Evolutionary conservation across 2,329 filamentous ascomycete genomes (phyloP), one percentile per base, ranked within the genome.

Genomic region (Cadophora malorum): DNA sequence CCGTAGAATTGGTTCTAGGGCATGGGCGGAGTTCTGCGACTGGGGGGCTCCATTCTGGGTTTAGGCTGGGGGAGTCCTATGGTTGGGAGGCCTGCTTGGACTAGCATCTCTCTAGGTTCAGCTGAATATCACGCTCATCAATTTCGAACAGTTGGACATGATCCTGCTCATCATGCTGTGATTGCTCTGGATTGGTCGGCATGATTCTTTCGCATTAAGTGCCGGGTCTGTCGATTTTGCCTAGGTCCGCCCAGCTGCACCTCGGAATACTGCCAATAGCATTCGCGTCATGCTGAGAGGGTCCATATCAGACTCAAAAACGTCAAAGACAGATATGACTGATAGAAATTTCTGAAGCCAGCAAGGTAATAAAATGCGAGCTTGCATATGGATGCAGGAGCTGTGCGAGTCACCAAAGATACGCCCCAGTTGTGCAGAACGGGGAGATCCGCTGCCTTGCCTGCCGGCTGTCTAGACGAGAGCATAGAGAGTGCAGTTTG

Each of bases 391-490:
- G 35, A 9, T 41, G 35, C 50, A 25, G 35, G 35, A 45, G 63
- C 50, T 64, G 52, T 64, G 19, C 50, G 16, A 64, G 35, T 64
- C 35, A 21, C 23, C 38, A 23, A 33, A 23, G 41, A 47, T 21
- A 38, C 23, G 33, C 63, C 63, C 25, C 28, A 49, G 25, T n/a
- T 31, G 35, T 56, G 63, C 35, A 64, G 63, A 16, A 50, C 12
- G 49, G 49, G 49, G 49, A 53, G 61, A 63, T 50, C 28, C 25
- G 31, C 21, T 16, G 16, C 12, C 3, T 28, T 35, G 25, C 12
- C 25, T 6, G 21, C 49, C 47, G 23, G 47, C n/a, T 38, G 38
- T 38, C 49, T 55, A 21, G 19, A 62, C 14, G 7, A 49, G 19
- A 50, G 25, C n/a, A 50, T 23, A 33, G 25, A 19, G 41, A 50